These are phyloP conservation scores for Arachnomyces sp. DNA, from an alignment of 2,329 filamentous ascomycete genomes.

Conservation along the genomic window DNA sequence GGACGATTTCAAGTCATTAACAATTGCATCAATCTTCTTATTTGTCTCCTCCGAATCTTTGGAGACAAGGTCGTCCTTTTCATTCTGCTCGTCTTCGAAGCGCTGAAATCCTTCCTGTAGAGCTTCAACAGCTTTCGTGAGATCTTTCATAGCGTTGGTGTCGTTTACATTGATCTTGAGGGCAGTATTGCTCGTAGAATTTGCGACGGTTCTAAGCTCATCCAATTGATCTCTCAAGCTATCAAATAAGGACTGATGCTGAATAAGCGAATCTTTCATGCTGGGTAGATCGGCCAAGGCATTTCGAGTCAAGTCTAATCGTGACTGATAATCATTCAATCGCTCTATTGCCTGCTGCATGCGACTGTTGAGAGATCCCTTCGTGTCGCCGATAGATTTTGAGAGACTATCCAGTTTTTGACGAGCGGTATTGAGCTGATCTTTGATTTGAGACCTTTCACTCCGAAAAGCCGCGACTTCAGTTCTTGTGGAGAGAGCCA, in stretches of 20 bases:
- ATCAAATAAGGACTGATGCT: slow-evolving; percentile 5
- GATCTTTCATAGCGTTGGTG: neutral
- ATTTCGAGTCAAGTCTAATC: too few relatives aligned
- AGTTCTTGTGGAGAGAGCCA: too few relatives aligned
- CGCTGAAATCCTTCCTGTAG: slow-evolving; percentile 1
- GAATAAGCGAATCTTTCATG: neutral
- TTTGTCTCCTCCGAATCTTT: slow-evolving; percentile 1
- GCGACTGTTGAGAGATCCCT: too few relatives aligned
- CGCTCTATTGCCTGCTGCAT: too few relatives aligned
- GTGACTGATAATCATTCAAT: too few relatives aligned
- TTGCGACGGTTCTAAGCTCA: slow-evolving; percentile 4
- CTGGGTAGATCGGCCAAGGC: neutral
- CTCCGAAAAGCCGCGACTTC: too few relatives aligned
- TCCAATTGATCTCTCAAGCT: slow-evolving; percentile 5
- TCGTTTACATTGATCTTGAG: neutral
- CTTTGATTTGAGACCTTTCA: too few relatives aligned
- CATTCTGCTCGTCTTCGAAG: slow-evolving; percentile 1
- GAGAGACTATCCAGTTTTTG: too few relatives aligned
- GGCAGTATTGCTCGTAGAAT: neutral
- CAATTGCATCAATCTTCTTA: too few relatives aligned
- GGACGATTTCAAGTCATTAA: neutral
- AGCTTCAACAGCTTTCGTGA: neutral
- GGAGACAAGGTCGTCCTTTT: slow-evolving; percentile 4
- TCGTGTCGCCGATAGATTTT: too few relatives aligned
- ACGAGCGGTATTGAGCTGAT: too few relatives aligned